These are phyloP conservation scores for Prunus salicina DNA, from an alignment of 306 rosid genomes.

Conservation along the genomic window DNA sequence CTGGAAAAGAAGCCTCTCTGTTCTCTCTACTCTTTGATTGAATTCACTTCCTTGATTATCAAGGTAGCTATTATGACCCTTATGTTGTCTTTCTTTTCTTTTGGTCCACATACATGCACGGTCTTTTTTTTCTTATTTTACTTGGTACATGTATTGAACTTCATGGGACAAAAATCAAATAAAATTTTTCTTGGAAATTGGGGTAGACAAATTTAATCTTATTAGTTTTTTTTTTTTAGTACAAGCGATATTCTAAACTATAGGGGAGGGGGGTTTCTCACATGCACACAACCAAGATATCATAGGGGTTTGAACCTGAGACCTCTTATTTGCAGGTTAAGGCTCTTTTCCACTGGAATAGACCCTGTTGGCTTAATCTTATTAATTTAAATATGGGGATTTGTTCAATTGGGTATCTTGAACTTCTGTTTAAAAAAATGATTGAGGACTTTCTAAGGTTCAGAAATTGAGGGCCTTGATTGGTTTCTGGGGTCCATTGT, in stretches of 20 bases:
- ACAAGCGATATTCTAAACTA: too few species aligned
- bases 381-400: background rate
- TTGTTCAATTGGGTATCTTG: background rate
- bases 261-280: too few species aligned
- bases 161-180: too few species aligned
- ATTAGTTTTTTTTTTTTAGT: background rate
- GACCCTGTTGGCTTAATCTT: too few species aligned
- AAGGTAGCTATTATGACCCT: constrained; percentile 22
- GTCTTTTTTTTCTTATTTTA: background rate
- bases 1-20: constrained; percentile 14
- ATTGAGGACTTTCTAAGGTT: background rate
- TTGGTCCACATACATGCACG: background rate
- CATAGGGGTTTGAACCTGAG: too few species aligned
- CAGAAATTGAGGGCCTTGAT: background rate
- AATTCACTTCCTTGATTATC: constrained; percentile 32
- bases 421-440: background rate
- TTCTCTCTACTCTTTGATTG: background rate
- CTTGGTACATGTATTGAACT: background rate
- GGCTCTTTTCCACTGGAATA: rapidly evolving
- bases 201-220: constrained; percentile 17
- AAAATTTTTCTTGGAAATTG: background rate
- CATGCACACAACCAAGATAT: too few species aligned
- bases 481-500: background rate
- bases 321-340: too few species aligned
- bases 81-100: constrained; percentile 10